Evolutionary conservation across 441 rosid genomes (phyloP), one percentile per base, ranked within the genome.

Genomic region (Gossypium aridum): DNA sequence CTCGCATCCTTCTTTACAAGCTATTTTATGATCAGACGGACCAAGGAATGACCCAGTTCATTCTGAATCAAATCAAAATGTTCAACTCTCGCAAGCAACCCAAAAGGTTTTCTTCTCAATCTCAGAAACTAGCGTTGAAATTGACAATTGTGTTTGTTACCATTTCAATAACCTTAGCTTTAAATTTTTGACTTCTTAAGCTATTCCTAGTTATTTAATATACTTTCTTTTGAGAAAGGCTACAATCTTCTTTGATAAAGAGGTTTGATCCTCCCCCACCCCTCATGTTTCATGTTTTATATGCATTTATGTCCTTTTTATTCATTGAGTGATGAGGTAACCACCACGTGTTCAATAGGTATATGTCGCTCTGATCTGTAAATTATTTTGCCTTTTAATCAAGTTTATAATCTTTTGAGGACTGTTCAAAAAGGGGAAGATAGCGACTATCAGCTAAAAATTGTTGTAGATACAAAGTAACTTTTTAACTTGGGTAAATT

Each of bases 21-120:
- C 77, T 96, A 78, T 94, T 94, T 81, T 96, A 96, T 82, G 98
- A 94, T 76, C 99, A 94, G 80, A 92, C 98, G 79, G 98, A 94
- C 76, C 87, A 92, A 89, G 97, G 98, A 72, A 87, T 94, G 98
- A 90, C 92, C 70, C 98, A 91, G 64, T 94, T 94, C 88, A 86
- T 96, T 72, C 87, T 96, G 81, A 89, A 86, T 83, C 88, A 84
- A 81, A 83, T 94, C 81, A 94, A 87, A 80, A 83, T 85, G 57
- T 94, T 92, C 80, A 92, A 96, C 85, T 85, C 80, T 65, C 95
- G 86, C 82, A 92, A 91, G 80, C 98, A 92, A 82, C 87, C 98
- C 71, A 94, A 85, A 87, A 96, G 98, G 98, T 96, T 79, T 77
- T 31, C n/a, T 23, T 68, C 68, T 56, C 7, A 51, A 45, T 67